phyloP scores from a whole-genome alignment of 1,139 yeast genomes.

The Candida sanyaensis region DNA sequence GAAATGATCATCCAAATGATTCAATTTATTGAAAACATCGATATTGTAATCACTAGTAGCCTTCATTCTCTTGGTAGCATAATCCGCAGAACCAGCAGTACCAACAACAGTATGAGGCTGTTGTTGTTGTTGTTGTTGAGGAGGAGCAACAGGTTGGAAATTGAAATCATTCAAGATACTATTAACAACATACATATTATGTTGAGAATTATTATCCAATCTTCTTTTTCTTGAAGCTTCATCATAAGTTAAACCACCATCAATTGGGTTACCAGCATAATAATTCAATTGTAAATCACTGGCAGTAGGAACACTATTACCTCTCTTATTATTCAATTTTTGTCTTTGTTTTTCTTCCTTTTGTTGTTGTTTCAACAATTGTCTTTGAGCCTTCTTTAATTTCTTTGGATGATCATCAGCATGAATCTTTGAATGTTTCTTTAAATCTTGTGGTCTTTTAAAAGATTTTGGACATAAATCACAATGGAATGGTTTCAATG shows the following conservation, averaged over 20 bases:
- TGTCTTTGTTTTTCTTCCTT: constrained; percentile 19
- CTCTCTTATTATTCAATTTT: constrained; percentile 11
- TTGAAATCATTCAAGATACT: constrained; percentile 41
- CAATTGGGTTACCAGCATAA: constrained; percentile 8
- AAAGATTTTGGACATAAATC: constrained; percentile 76
- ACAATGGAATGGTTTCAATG: constrained; percentile 87
- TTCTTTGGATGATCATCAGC: constrained; percentile 58
- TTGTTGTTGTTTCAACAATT: constrained; percentile 32
- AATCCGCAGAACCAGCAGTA: constrained; percentile 17
- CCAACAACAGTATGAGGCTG: constrained; percentile 5
- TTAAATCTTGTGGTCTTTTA: constrained; percentile 95
- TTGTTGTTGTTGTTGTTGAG: constrained; percentile 11
- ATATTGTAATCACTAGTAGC: constrained; percentile 34
- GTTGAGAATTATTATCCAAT: constrained; percentile 24
- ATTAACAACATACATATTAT: constrained; percentile 36
- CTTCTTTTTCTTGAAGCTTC: constrained; percentile 27
- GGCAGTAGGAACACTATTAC: constrained; percentile 6
- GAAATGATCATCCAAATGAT: constrained; percentile 46
- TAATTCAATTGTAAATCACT: constrained; percentile 8
- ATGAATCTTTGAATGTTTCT: constrained; percentile 87
- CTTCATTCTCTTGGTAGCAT: constrained; percentile 57
- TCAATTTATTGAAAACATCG: constrained; percentile 62
- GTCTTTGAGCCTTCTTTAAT: constrained; percentile 33
- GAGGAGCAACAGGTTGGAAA: constrained; percentile 24
- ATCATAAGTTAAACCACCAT: constrained; percentile 6